Evolutionary conservation across 164 flowering plant genomes (phyloP), one percentile per base, ranked within the genome.

Genomic region (Berberis vulgaris): DNA sequence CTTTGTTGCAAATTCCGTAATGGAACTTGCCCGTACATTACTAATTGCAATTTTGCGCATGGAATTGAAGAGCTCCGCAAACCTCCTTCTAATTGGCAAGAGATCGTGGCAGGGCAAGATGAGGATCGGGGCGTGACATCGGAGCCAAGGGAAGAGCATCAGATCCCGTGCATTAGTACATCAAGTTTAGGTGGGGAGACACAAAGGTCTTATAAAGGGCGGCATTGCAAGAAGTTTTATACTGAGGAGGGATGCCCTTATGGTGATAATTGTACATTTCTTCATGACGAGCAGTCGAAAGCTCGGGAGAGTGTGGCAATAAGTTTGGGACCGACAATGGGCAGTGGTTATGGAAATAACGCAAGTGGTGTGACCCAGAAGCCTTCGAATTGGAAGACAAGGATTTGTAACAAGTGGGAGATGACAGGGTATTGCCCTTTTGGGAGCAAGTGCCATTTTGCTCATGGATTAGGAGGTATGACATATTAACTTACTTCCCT

Each of bases 371-470:
- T 70, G 4, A 85, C 47, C 61, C 70, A 70, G 66, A 94, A 94
- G 82, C 99, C 99, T 49, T 88, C 99, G 1, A 94, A 91, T 69
- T 94, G 99, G 99, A 94, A 94, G 67, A 94, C 99, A 3, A 85
- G 97, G 82, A 89, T 94, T 62, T 94, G 99, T 69, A 94, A 94
- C 69, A 94, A 94, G 81, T 94, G 99, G 99, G 99, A 94, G 78
- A 74, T 78, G 62, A 94, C 99, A 7, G 99, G 99, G 60, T 86
- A 86, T 69, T 94, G 99, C 68, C 99, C 99, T 2, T 94, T 94
- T 64, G 99, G 99, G 53, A 85, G 69, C 84, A 94, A 94, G 77
- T 94, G 99, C 73, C 96, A 94, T 82, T 94, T 94, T 72, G 99
- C 99, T 70, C 97, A 94, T 80, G 99, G 99, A 1, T 74, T 71